Evolutionary conservation across 2,329 filamentous ascomycete species (phyloP), one percentile per base, ranked within the genome.

Genomic region (Herpomyces periplanetae): DNA sequence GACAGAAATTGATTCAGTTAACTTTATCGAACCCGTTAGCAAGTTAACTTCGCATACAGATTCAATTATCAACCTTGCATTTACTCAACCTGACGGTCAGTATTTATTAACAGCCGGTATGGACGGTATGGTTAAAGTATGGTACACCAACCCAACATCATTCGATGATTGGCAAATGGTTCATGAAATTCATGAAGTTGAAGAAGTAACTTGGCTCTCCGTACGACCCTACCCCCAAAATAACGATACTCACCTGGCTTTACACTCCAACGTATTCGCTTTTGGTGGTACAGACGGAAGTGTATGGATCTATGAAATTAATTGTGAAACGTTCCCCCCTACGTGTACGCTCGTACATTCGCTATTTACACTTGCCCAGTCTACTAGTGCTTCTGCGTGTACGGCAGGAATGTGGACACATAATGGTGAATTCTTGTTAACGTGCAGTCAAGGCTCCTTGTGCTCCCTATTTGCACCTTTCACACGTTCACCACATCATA

Each of bases 271-370:
- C 40, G 58, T 68, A 5, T 35, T 96, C 25, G 80, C 80, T 0
- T 43, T 96, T 4, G 80, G 80, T 22, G 71, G 71, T 13, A 64
- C 52, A 13, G 73, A 96, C 34, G 80, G 80, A 21, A 73, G 61
- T 19, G 71, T 88, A 16, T 96, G 80, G 80, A 63, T 96, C 5
- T 87, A 88, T 42, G 60, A 58, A n/a, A 49, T 91, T 31, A 61
- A 73, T 36, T 43, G 51, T 12, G 45, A 45, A 39, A 44, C 13
- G 39, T 45, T 7, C 42, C 42, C 13, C 47, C 65, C 4, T 7
- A 15, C 14, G 14, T n/a, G n/a, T n/a, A n/a, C n/a, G n/a, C n/a
- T n/a, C n/a, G n/a, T n/a, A n/a, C n/a, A n/a, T n/a, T n/a, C n/a
- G n/a, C n/a, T n/a, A n/a, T n/a, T n/a, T n/a, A n/a, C n/a, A n/a